Base-by-base conservation (phyloP, 2,329 filamentous ascomycete species). In the Phialophora tarda region DNA sequence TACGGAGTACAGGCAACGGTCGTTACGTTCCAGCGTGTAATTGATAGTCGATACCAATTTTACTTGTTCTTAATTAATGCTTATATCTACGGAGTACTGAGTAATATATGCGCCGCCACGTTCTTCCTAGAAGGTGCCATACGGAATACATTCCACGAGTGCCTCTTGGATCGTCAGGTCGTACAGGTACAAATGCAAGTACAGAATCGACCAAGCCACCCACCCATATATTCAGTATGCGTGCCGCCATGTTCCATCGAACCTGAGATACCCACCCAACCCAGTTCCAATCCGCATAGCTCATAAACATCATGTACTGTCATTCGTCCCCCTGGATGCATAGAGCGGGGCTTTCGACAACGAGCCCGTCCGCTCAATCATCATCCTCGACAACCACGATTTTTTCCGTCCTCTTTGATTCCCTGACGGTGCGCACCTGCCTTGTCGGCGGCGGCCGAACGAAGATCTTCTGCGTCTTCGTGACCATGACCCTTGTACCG, bases 401-500 rank as follows among this genome's bases (percentile, higher is more conserved):
- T 65, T 77, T 85, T 38, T 79, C 89, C 24, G 82, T 89, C 47
- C 75, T 89, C 67, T 55, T 66, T 17, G 56, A 56, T 26, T 84
- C 85, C 59, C 79, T 90, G 65, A 85, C 88, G 71, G 81, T 89
- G 61, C 84, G 88, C 70, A 85, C 85, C 14, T 73, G 81, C 4
- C 74, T 76, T 5, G 77, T 79, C 21, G 80, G 79, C 56, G 79
- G 82, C 51, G 82, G 84, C 30, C 68, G 57, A 17, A 70, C 38
- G 30, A 70, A 70, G 17, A 60, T 62, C 28, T 64, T 61, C 48
- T 67, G 60, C 14, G 41, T 62, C 50, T 63, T 64, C 17, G 65
- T 68, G 38, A 70, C 62, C 38, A 70, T 64, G 47, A 70, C 68
- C 58, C 66, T 59, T 14, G 68, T 70, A 4, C 66, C 68, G 6